Conservation (phyloP, 1,284 basidiomycete species). For the Heterobasidion annosum region DNA sequence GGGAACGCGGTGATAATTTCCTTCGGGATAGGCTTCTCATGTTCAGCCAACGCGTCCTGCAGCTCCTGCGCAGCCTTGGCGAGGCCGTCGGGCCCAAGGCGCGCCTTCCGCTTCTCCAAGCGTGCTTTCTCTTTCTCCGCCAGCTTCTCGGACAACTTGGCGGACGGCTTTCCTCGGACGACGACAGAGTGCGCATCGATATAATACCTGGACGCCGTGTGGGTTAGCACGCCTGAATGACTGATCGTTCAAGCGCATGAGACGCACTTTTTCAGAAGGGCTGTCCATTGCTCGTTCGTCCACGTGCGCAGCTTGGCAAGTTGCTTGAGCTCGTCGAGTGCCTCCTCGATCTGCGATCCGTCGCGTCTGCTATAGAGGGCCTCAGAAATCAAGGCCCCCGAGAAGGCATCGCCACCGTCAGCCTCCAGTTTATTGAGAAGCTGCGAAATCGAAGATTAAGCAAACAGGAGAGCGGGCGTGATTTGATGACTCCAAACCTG, state of each 20-base stretch:
- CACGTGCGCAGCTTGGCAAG: slow-evolving; percentile 65
- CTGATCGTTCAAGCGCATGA: background rate
- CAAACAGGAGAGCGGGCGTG: background rate
- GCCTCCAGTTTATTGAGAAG: slow-evolving; percentile 70
- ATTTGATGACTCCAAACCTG: slow-evolving; percentile 37
- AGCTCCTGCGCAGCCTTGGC: slow-evolving; percentile 63
- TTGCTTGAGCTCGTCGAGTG: slow-evolving; percentile 76
- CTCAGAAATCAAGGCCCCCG: slow-evolving; percentile 70
- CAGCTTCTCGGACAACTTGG: slow-evolving; percentile 73
- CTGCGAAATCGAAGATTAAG: slow-evolving; percentile 23
- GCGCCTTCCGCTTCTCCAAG: slow-evolving; percentile 59
- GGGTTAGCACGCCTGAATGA: slow-evolving; percentile 3
- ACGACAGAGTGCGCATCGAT: slow-evolving; percentile 64
- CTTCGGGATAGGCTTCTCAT: slow-evolving; percentile 77
- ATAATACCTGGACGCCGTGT: slow-evolving; percentile 53
- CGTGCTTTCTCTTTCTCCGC: slow-evolving; percentile 79
- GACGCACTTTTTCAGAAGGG: slow-evolving; percentile 71
- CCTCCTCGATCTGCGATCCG: slow-evolving; percentile 69
- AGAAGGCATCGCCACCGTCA: slow-evolving; percentile 70
- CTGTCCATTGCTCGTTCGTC: slow-evolving; percentile 73
- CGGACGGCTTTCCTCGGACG: slow-evolving; percentile 85
- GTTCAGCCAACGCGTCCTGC: slow-evolving; percentile 80
- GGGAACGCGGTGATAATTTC: slow-evolving; percentile 80
- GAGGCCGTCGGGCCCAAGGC: slow-evolving; percentile 78
- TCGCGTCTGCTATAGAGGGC: slow-evolving; percentile 84